Base-by-base conservation (phyloP, 371 early-diverging fungal genomes). In the Rhizopus microsporus region DNA sequence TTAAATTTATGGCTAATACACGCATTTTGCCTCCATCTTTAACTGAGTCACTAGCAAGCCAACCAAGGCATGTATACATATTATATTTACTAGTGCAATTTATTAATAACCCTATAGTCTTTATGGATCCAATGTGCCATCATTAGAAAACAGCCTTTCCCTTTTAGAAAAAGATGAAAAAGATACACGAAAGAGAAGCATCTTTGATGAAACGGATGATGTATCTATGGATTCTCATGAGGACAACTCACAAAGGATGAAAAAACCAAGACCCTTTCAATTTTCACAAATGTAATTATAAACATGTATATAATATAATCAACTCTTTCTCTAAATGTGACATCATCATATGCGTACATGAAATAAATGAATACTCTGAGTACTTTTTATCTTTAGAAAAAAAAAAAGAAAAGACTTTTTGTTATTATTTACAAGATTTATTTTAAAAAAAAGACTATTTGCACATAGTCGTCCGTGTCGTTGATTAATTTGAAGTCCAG, bases 401-500 rank as follows among this genome's bases (percentile, higher is more conserved):
- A 23, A 23, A 23, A 23, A 23, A 2, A 23, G 2, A 23, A 2
- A 2, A 2, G 23, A 23, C 23, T 23, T 23, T 23, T 23, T 23
- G 23, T 23, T 23, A 2, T 23, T n/a, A n/a, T n/a, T n/a, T n/a
- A n/a, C n/a, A 23, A 23, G 23, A 23, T 23, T 23, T 23, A 23
- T 23, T 23, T 23, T 2, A 23, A 23, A 23, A 23, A 23, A 23
- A 23, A 23, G 23, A 23, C 23, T n/a, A 34, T 59, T 51, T 66
- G 66, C 72, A 75, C 65, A 37, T 51, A 72, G 30, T 75, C 72
- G 9, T 67, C 63, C 6, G 57, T 54, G 17, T 69, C 55, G 0
- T 56, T 59, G 34, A 71, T 69, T 3, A 56, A 53, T 38, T 57
- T 45, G 43, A 69, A 72, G n/a, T 53, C 46, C 13, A 75, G 17